Evolutionary conservation across 1,139 yeast genomes (phyloP).

Genomic region (Taiozyma sp.): DNA sequence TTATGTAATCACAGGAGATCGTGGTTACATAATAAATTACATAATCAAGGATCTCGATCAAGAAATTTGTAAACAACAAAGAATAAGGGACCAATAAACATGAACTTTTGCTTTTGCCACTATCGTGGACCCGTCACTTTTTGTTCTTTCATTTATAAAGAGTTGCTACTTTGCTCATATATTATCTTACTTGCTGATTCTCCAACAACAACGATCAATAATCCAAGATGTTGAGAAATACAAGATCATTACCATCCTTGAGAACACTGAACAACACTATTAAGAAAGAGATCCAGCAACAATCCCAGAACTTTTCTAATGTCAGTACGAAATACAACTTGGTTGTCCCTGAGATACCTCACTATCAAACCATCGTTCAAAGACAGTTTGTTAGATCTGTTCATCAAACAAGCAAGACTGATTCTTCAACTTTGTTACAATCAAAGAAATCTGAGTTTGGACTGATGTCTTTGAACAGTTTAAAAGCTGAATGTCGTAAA

Average conservation of each 20-base stretch:
- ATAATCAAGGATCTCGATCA: background rate
- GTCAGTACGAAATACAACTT: constrained; percentile 14
- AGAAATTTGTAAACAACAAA: constrained; percentile 1
- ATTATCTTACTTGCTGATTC: background rate
- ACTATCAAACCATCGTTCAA: constrained; percentile 10
- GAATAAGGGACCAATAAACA: background rate
- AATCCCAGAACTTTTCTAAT: constrained; percentile 8
- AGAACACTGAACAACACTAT: constrained; percentile 16
- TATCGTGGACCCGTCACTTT: too few species aligned
- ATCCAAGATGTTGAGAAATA: constrained; percentile 25
- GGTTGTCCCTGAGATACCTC: constrained; percentile 18
- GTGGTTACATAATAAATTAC: background rate
- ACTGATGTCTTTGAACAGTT: constrained; percentile 39
- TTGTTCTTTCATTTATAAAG: background rate
- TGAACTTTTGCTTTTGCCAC: too few species aligned
- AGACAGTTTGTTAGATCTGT: constrained; percentile 28
- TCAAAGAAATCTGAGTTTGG: constrained; percentile 26
- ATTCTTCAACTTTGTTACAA: constrained; percentile 30
- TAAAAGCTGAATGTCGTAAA: constrained; percentile 47
- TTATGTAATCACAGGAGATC: too few species aligned
- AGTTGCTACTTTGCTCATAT: background rate
- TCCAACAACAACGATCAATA: background rate
- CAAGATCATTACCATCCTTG: constrained; percentile 31
- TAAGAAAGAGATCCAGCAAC: constrained; percentile 10
- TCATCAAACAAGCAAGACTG: constrained; percentile 34